Evolutionary conservation across 208 protist species (phyloP), one percentile per base, ranked within the genome.

Genomic region (Acanthamoeba castellanii): DNA sequence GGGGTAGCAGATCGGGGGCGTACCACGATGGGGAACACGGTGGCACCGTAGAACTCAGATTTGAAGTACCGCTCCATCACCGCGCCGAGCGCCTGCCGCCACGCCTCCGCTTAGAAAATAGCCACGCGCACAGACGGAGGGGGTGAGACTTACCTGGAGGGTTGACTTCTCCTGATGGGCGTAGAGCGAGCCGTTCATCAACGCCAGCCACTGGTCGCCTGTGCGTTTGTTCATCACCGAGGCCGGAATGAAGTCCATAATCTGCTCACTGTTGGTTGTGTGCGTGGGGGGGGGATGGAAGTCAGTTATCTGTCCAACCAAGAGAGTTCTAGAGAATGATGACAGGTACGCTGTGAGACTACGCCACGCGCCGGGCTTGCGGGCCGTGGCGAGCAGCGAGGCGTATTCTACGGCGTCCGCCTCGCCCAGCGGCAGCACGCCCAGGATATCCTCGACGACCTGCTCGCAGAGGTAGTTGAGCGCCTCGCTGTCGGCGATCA

Each of bases 391-490:
- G 6, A 72, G 66, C 66, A 72, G 16, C 30, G 66, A 72, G 6
- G 66, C 66, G 66, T 72, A 72, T 72, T 72, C 66, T 2, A 72
- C 66, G 0, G 66, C 66, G 30, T 72, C 66, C 8, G 66, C 34
- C n/a, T 72, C 66, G n/a, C 20, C 66, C 30, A 72, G 30, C 7
- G 66, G 66, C 30, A 72, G 66, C 66, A 72, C 66, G 9, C 66
- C 66, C 66, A 72, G 66, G 66, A 72, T 72, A 6, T 72, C 66
- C n/a, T 72, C 66, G 0, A 72, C n/a, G n/a, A 72, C 30, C 66
- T 91, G 84, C 20, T 66, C 30, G 55, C 32, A 91, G n/a, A 91
- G 42, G 34, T 52, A 50, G 34, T 91, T 70, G 32, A 72, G 55
- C 57, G 59, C 84, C 20, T 52, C 55, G 16, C 42, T 27, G 22